These are phyloP conservation scores for Papiliotrema nemorosa DNA, from an alignment of 1,284 basidiomycete genomes.

Conservation along the genomic window DNA sequence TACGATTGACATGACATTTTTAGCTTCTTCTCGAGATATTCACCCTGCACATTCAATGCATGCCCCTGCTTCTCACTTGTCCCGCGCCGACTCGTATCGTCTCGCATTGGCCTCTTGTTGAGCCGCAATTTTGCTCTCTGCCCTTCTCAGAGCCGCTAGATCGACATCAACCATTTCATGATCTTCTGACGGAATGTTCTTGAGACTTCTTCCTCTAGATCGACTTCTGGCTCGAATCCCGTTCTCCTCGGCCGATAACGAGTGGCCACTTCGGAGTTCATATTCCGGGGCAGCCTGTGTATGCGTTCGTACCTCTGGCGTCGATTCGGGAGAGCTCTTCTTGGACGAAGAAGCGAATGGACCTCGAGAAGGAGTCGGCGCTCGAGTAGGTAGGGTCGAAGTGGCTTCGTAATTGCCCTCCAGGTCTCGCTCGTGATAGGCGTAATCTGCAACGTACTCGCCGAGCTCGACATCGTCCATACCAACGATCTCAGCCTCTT, in stretches of 20 bases:
- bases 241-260: not conserved
- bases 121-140: constrained; percentile 7
- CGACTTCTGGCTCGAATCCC: not conserved
- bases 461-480: constrained; percentile 62
- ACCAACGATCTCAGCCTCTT: constrained; percentile 76
- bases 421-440: constrained; percentile 47
- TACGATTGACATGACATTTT: not conserved
- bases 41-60: not conserved
- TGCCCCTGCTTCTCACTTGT: not conserved
- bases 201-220: not conserved
- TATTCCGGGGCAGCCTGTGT: not conserved
- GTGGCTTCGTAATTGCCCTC: constrained; percentile 33
- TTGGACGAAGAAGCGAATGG: not conserved
- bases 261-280: not conserved
- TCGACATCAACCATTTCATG: constrained; percentile 4
- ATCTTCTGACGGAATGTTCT: not conserved
- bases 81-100: not conserved
- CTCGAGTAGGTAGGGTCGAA: not conserved
- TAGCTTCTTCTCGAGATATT: not conserved
- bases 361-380: not conserved
- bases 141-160: constrained; percentile 3
- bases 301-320: not conserved
- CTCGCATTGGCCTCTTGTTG: constrained; percentile 2
- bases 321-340: not conserved
- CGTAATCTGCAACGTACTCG: constrained; percentile 51